Conservation (phyloP, 495 filamentous ascomycete species). For the Amniculicola lignicola region DNA sequence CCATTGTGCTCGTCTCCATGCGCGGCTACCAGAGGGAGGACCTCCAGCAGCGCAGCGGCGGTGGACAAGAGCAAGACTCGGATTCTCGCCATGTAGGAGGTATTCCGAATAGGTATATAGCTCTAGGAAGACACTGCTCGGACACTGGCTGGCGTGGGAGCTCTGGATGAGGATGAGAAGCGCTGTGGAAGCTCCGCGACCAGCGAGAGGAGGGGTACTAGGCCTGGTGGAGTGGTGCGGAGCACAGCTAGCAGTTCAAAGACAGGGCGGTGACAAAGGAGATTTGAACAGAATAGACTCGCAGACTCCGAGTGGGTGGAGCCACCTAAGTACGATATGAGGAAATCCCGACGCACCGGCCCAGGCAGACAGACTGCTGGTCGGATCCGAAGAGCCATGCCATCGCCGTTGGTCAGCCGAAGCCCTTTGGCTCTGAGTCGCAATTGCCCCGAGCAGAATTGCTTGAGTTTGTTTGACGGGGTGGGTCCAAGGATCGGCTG, state of each 20-base stretch:
- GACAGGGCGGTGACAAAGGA: neutral
- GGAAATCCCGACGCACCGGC: too few species aligned
- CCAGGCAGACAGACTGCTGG: too few species aligned
- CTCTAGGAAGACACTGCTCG: neutral
- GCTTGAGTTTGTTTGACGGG: too few species aligned
- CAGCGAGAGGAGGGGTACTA: neutral
- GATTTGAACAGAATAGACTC: neutral
- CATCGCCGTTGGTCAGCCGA: too few species aligned
- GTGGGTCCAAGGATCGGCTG: too few species aligned
- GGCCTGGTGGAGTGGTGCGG: neutral
- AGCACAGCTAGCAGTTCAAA: neutral
- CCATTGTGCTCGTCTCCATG: constrained; percentile 36
- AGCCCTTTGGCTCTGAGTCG: too few species aligned
- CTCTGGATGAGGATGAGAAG: neutral
- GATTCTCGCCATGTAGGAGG: constrained; percentile 28
- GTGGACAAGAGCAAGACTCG: constrained; percentile 26
- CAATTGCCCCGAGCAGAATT: too few species aligned
- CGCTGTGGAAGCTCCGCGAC: neutral
- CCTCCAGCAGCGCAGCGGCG: constrained; percentile 40
- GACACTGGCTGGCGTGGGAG: neutral
- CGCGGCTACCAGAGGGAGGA: constrained; percentile 37
- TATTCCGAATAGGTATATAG: neutral
- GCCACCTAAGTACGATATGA: too few species aligned
- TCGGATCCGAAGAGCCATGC: too few species aligned
- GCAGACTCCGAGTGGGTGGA: too few species aligned